Conservation (phyloP, 2,329 filamentous ascomycete genomes). For the Trichoderma hamatum region DNA sequence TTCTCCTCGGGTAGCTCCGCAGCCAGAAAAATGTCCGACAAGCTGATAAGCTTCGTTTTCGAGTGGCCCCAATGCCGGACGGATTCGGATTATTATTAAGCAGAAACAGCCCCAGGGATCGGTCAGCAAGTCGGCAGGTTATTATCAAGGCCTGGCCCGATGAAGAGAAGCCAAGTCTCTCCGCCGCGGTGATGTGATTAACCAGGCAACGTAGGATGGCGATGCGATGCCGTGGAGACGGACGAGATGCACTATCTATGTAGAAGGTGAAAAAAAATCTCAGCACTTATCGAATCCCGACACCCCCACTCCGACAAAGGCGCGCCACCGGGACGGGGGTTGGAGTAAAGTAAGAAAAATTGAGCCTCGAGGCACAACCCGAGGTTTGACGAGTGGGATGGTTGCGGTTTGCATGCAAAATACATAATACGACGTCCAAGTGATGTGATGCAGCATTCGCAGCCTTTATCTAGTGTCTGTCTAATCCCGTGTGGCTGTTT, state of each 20-base stretch:
- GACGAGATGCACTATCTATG: not conserved
- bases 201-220: not conserved
- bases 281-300: slow-evolving; percentile 5
- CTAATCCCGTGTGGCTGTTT: slow-evolving; percentile 1
- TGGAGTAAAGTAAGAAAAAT: not conserved
- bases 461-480: not conserved
- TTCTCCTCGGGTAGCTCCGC: not conserved
- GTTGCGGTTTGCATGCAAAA: not conserved
- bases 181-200: not conserved
- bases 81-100: slow-evolving; percentile 4
- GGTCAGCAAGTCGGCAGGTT: slow-evolving; percentile 3
- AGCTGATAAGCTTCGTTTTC: not conserved
- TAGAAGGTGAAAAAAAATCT: slow-evolving; percentile 19
- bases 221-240: slow-evolving; percentile 11
- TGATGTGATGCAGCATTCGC: not conserved
- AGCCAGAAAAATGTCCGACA: not conserved
- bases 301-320: slow-evolving; percentile 21
- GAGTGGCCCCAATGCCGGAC: not conserved
- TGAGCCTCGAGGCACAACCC: not conserved
- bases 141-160: not conserved
- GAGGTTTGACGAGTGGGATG: not conserved
- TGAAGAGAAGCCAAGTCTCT: not conserved
- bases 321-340: slow-evolving; percentile 16
- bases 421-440: not conserved
- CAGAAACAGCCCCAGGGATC: not conserved